phyloP scores from a whole-genome alignment of 2,329 filamentous ascomycete genomes.

The Aspergillus chevalieri region DNA sequence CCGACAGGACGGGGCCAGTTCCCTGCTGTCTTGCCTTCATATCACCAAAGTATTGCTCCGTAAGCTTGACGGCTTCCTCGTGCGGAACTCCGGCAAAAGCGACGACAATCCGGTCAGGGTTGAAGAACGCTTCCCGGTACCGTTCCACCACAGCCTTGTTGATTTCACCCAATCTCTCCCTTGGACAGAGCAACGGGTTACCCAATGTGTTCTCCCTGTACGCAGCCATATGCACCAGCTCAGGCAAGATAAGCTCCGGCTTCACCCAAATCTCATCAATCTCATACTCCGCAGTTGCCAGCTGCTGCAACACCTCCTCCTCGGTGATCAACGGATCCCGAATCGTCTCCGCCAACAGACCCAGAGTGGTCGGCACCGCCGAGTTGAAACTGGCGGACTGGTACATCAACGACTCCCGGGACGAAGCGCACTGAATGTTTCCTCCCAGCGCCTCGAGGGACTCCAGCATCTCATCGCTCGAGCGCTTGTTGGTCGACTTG shows the following conservation, averaged over 20 bases:
- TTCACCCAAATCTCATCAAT: constrained; percentile 97
- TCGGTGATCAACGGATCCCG: constrained; percentile 78
- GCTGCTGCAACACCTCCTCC: constrained; percentile 76
- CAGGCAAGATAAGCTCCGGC: constrained; percentile 89
- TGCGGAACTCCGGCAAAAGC: constrained; percentile 92
- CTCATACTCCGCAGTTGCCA: constrained; percentile 90
- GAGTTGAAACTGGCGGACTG: constrained; percentile 97
- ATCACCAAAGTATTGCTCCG: constrained; percentile 83
- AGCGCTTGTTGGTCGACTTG: constrained; percentile 70
- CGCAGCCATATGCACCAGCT: constrained; percentile 89
- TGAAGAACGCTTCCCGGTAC: constrained; percentile 79
- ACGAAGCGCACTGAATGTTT: constrained; percentile 95
- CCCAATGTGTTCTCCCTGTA: constrained; percentile 95
- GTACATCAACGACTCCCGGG: constrained; percentile 95
- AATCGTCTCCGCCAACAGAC: constrained; percentile 86
- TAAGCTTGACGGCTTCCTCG: constrained; percentile 67
- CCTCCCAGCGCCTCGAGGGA: constrained; percentile 81
- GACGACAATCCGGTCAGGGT: constrained; percentile 84
- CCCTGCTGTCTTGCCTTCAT: constrained; percentile 60
- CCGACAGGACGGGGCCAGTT: constrained; percentile 46
- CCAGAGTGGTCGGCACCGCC: constrained; percentile 74
- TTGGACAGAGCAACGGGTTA: constrained; percentile 85
- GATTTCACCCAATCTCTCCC: constrained; percentile 72
- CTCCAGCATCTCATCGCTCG: constrained; percentile 80
- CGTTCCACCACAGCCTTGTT: constrained; percentile 65